These are phyloP conservation scores for Haberlea rhodopensis DNA, from an alignment of 257 asterid genomes.

Conservation along the genomic window DNA sequence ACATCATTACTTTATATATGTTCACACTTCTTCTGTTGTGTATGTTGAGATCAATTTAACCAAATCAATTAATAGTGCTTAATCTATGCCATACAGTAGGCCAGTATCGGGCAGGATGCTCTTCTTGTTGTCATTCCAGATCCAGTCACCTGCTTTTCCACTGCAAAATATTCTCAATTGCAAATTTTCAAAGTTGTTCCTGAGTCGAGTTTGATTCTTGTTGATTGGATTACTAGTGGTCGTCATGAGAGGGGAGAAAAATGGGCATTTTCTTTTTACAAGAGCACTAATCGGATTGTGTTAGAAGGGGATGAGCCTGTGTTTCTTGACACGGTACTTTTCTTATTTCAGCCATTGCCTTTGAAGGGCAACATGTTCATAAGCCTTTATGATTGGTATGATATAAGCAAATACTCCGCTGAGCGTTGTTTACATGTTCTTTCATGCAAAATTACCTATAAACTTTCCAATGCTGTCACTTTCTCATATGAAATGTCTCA, in stretches of 20 bases:
- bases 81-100: conserved; percentile 57
- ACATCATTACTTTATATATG: background rate
- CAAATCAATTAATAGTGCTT: conserved; percentile 32
- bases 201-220: conserved; percentile 73
- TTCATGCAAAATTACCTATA: background rate
- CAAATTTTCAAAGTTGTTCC: conserved; percentile 61
- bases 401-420: background rate
- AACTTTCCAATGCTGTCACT: background rate
- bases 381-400: background rate
- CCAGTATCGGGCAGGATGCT: conserved; percentile 58
- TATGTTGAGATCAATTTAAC: conserved; percentile 1
- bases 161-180: conserved; percentile 76
- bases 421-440: background rate
- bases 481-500: background rate
- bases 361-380: background rate
- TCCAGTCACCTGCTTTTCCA: conserved; percentile 95
- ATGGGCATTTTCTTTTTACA: conserved; percentile 77
- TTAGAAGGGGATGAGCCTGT: conserved; percentile 52
- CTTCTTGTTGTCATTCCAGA: conserved; percentile 87
- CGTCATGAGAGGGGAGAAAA: conserved; percentile 88
- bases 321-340: conserved; percentile 77
- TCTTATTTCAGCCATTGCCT: conserved; percentile 21
- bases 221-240: conserved; percentile 98
- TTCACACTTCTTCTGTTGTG: conserved; percentile 5
- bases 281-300: conserved; percentile 73